A percentile compares a stretch with the other conserved stretches of the same genome.
Evolutionary conservation across 441 rosid species (phyloP).

Genomic region (Gossypium aridum): DNA sequence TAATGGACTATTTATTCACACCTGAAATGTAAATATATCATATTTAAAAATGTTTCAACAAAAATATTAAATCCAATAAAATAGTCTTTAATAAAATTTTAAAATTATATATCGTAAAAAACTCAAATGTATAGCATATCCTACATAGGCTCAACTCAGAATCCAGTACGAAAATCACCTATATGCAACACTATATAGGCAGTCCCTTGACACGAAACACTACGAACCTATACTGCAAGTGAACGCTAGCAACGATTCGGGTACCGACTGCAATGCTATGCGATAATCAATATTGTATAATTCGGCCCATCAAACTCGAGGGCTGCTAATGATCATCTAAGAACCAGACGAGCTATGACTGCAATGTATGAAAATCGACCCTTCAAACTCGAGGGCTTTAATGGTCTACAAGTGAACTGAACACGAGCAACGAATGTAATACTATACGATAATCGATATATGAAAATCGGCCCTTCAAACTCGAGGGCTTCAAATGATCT

Average conservation of each 20-base stretch:
- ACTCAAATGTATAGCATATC: no score
- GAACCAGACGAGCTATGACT: not conserved
- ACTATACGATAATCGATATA: not conserved
- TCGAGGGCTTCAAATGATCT: conserved; percentile 5
- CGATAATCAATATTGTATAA: no score
- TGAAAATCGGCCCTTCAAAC: not conserved
- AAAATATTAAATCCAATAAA: no score
- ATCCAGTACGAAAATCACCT: not conserved
- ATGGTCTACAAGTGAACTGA: not conserved
- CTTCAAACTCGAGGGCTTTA: not conserved
- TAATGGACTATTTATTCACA: no score
- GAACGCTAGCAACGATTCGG: not conserved
- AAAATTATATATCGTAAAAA: no score
- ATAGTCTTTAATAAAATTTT: no score
- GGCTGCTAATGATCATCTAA: no score
- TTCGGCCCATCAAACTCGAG: not conserved
- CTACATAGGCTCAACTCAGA: no score
- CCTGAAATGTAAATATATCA: no score
- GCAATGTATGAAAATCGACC: not conserved
- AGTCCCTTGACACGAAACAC: not conserved
- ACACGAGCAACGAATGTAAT: not conserved
- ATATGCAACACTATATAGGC: not conserved
- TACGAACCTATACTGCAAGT: not conserved
- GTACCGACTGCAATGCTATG: no score
- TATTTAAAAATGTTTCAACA: no score